phyloP scores from a whole-genome alignment of 495 filamentous ascomycete genomes.

The Penicillium dipodomyicola region DNA sequence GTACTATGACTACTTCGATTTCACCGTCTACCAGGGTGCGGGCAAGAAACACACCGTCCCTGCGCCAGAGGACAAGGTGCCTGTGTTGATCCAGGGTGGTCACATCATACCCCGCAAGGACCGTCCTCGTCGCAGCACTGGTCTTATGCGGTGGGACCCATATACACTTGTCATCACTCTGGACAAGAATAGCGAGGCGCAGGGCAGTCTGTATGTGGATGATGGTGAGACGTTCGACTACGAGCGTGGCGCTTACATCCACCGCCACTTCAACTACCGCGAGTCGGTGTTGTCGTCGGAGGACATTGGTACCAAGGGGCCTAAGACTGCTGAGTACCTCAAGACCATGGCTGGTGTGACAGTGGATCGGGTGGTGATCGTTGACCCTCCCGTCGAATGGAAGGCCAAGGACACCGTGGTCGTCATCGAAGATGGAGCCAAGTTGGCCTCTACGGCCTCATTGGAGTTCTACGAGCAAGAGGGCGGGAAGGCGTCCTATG shows the following conservation, averaged over 20 bases:
- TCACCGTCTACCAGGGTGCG: constrained; percentile 64
- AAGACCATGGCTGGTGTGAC: constrained; percentile 72
- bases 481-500: constrained; percentile 68
- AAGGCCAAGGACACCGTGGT: constrained; percentile 62
- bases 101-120: constrained; percentile 91
- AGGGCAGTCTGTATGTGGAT: constrained; percentile 84
- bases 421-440: constrained; percentile 67
- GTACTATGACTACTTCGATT: constrained; percentile 95
- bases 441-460: constrained; percentile 49
- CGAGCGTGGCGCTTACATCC: constrained; percentile 78
- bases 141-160: constrained; percentile 89
- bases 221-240: constrained; percentile 93
- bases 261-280: constrained; percentile 69
- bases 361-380: constrained; percentile 78
- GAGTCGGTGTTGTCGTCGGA: constrained; percentile 53
- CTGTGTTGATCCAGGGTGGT: constrained; percentile 86
- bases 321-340: constrained; percentile 69
- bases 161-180: constrained; percentile 85
- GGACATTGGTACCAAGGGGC: constrained; percentile 46
- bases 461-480: constrained; percentile 61
- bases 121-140: constrained; percentile 75
- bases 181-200: constrained; percentile 66
- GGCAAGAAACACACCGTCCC: constrained; percentile 65
- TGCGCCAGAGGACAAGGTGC: constrained; percentile 80
- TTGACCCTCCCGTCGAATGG: constrained; percentile 75